Conservation (phyloP, 2,329 filamentous ascomycete species). For the Cladosporium austrohemisphaericum region DNA sequence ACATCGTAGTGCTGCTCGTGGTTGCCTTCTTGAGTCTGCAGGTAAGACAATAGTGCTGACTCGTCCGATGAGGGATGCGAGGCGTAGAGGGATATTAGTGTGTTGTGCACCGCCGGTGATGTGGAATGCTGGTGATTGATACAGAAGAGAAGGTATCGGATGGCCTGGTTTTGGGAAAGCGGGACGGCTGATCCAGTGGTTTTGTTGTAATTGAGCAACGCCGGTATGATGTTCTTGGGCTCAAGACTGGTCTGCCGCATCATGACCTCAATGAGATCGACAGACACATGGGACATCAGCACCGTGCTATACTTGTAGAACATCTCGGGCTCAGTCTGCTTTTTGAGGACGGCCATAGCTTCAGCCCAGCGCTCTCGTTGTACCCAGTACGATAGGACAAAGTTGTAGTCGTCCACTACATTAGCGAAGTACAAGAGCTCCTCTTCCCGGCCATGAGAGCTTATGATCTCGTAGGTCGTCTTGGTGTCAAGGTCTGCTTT, state of each 20-base stretch:
- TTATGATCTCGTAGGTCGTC: constrained; percentile 93
- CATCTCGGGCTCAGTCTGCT: constrained; percentile 84
- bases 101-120: constrained; percentile 90
- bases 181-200: constrained; percentile 58
- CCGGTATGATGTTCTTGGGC: constrained; percentile 84
- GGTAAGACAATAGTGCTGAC: constrained; percentile 77
- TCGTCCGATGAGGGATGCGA: constrained; percentile 81
- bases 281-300: constrained; percentile 83
- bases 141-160: constrained; percentile 88
- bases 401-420: constrained; percentile 85
- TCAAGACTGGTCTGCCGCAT: constrained; percentile 87
- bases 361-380: constrained; percentile 90
- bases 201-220: constrained; percentile 88
- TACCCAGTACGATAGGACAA: constrained; percentile 94
- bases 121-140: constrained; percentile 80
- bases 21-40: constrained; percentile 73
- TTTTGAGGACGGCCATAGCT: constrained; percentile 82
- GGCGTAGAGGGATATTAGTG: constrained; percentile 91
- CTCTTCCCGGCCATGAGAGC: constrained; percentile 88
- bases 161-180: constrained; percentile 74
- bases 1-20: constrained; percentile 85
- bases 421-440: constrained; percentile 90
- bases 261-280: constrained; percentile 87
- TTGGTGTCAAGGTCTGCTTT: constrained; percentile 84
- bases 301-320: constrained; percentile 97